A percentile compares a stretch with the other conserved stretches of the same genome.
These are phyloP conservation scores for Hypoxylon cercidicola DNA, from an alignment of 495 filamentous ascomycete genomes.

Conservation along the genomic window DNA sequence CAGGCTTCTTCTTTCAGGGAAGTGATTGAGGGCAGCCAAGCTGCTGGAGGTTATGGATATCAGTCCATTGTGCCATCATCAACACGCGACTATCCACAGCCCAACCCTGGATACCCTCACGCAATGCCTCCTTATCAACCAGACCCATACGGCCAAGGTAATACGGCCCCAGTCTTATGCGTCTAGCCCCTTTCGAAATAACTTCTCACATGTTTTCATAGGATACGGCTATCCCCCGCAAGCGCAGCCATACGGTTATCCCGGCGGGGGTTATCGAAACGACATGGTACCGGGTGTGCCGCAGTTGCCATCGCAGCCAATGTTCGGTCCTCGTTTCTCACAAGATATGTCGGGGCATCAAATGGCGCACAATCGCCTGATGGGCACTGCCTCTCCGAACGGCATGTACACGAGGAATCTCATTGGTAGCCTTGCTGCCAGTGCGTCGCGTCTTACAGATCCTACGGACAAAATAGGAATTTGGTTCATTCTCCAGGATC, in stretches of 20 bases:
- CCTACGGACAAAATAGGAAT: constrained; percentile 86
- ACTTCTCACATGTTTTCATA: constrained; percentile 41
- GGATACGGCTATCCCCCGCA: constrained; percentile 55
- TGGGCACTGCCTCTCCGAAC: constrained; percentile 56
- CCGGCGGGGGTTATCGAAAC: constrained; percentile 42
- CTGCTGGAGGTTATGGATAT: constrained; percentile 42
- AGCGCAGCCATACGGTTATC: constrained; percentile 45
- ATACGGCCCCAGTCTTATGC: constrained; percentile 38
- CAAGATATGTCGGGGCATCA: constrained; percentile 45
- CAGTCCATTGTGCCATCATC: constrained; percentile 48
- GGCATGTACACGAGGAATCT: constrained; percentile 98
- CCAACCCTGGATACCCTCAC: constrained; percentile 47
- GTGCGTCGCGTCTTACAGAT: constrained; percentile 87
- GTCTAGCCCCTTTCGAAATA: not conserved
- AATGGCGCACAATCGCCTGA: constrained; percentile 53
- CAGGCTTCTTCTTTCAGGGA: constrained; percentile 80
- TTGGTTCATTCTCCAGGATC: constrained; percentile 97
- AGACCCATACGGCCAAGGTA: constrained; percentile 52
- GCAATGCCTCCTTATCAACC: constrained; percentile 51
- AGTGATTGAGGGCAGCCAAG: constrained; percentile 46
- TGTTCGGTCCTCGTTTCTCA: constrained; percentile 47
- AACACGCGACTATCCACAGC: constrained; percentile 54
- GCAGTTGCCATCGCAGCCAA: constrained; percentile 46
- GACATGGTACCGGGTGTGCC: constrained; percentile 43
- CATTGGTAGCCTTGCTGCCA: constrained; percentile 91